Conservation (phyloP, 257 asterid species). For the Verbascum thapsus region DNA sequence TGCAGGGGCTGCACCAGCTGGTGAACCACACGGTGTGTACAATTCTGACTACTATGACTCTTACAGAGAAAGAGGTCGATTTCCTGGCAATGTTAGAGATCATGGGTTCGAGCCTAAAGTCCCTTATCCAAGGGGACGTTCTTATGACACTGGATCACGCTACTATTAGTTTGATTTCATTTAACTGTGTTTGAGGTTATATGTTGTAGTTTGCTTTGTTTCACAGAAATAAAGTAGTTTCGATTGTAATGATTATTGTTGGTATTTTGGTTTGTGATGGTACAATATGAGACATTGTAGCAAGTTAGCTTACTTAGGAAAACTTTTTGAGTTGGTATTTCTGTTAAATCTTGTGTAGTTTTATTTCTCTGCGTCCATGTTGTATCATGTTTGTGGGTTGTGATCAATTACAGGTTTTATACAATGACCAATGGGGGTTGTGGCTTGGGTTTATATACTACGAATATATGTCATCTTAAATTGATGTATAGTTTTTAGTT, state of each 20-base stretch:
- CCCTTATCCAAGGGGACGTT: constrained; percentile 71
- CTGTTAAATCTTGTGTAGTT: too few relatives aligned
- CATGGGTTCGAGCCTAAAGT: constrained; percentile 61
- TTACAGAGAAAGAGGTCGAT: constrained; percentile 55
- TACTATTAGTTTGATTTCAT: constrained; percentile 41
- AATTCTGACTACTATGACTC: constrained; percentile 55
- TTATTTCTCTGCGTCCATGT: too few relatives aligned
- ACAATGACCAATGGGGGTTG: too few relatives aligned
- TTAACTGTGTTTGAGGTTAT: not conserved
- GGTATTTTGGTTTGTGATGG: not conserved
- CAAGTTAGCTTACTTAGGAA: not conserved
- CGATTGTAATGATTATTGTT: not conserved
- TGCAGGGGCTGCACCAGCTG: constrained; percentile 37
- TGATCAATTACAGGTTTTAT: too few relatives aligned
- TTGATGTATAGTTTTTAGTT: too few relatives aligned
- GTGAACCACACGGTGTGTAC: constrained; percentile 54
- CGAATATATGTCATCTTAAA: too few relatives aligned
- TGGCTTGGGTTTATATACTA: too few relatives aligned
- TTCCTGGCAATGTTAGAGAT: constrained; percentile 50
- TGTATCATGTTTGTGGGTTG: too few relatives aligned
- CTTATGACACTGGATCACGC: constrained; percentile 57
- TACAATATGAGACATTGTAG: not conserved
- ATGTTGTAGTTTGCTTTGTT: not conserved
- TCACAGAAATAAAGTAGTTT: not conserved
- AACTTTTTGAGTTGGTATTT: not conserved